These are phyloP conservation scores for Porcisia deanei DNA, from an alignment of 208 protist genomes.

Conservation along the genomic window DNA sequence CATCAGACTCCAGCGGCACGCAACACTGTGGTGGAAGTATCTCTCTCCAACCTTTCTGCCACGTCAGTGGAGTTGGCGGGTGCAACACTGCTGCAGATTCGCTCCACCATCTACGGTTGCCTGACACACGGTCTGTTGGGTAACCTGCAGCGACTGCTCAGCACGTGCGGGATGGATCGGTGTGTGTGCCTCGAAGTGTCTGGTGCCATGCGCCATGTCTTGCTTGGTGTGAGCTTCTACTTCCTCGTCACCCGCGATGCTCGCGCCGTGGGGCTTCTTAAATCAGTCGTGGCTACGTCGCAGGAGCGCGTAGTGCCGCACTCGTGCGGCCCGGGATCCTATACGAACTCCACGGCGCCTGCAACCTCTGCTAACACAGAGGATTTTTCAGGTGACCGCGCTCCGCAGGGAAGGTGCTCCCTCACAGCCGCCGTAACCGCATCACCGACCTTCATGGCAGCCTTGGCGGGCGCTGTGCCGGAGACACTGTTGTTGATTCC, in stretches of 20 bases:
- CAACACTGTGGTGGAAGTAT: constrained; percentile 21
- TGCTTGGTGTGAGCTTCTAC: constrained; percentile 46
- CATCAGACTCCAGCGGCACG: constrained; percentile 46
- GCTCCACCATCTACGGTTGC: constrained; percentile 30
- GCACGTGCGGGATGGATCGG: constrained; percentile 12
- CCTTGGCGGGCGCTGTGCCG: constrained; percentile 1
- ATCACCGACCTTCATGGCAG: constrained; percentile 5
- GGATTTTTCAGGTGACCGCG: not conserved
- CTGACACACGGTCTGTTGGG: constrained; percentile 27
- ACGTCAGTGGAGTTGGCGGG: constrained; percentile 29
- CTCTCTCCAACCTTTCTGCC: constrained; percentile 18
- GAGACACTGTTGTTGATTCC: constrained; percentile 46
- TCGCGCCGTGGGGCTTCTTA: constrained; percentile 28
- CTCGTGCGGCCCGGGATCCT: not conserved
- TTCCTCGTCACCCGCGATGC: constrained; percentile 38
- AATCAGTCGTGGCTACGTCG: constrained; percentile 22
- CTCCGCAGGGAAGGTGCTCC: too few relatives aligned
- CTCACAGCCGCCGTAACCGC: not conserved
- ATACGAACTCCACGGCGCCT: not conserved
- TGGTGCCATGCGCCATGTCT: constrained; percentile 32
- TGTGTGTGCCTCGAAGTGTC: constrained; percentile 30
- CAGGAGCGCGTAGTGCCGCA: constrained; percentile 3
- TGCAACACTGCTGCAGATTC: constrained; percentile 20
- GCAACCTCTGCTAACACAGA: not conserved
- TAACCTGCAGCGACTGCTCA: constrained; percentile 22